Base-by-base conservation (phyloP, 768 basidiomycete species). In the Mrakia hoshinonis region DNA sequence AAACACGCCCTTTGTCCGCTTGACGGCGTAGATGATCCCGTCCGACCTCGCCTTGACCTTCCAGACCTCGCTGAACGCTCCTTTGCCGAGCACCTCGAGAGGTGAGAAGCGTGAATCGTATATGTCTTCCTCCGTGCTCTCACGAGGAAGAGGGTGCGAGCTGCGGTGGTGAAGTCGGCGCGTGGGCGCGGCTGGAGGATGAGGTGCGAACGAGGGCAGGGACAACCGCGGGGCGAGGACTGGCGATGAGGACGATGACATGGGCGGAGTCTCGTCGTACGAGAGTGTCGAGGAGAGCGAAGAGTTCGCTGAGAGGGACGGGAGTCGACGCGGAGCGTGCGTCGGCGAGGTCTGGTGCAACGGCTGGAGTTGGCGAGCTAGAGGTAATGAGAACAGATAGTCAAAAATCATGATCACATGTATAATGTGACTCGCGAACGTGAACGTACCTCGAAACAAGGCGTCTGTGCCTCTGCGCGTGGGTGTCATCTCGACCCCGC, bases 41-140 rank as follows among this genome's bases (percentile, higher is more conserved):
- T 73, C 75, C n/a, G 66, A 55, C 34, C 77, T 75, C 29, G 81
- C 79, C 39, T 74, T 66, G 49, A 83, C 82, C 81, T 92, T 91
- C 77, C 92, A 89, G 24, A 92, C 95, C 76, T 89, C 89, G 31
- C 93, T 93, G 80, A 97, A 98, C 77, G 92, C 91, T 18, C 95
- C 95, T 65, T 87, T 88, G 6, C 95, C 95, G 13, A 97, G 83
- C 76, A 87, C 85, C 69, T 89, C 89, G 51, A 92, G 81, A 75
- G 90, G 86, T 11, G 86, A 82, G 77, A 93, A 97, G 54, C 91
- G 87, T 73, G 84, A 86, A 77, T 90, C 89, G 73, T 95, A 92
- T 3, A 75, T 47, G 51, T 75, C 74, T 5, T 75, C 75, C 4
- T 66, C 69, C 55, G 66, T 63, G 85, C 84, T 24, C 88, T 34